Conservation (phyloP, 148 eudicot genomes). For the Silene conica region DNA sequence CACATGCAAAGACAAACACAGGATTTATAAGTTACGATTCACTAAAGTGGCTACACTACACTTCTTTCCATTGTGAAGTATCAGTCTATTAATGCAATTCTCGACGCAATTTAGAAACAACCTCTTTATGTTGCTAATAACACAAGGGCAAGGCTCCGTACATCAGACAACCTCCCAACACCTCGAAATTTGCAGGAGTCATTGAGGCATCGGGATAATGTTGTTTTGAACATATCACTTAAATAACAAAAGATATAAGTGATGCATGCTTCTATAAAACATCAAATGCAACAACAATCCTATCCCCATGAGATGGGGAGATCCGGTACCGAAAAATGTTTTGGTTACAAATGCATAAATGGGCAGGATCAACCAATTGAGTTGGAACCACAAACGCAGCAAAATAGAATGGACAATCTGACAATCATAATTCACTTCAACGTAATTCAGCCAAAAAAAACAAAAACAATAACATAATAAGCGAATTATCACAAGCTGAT, state of each 20-base stretch:
- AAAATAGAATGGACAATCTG: background rate
- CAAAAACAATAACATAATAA: background rate
- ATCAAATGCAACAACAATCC: background rate
- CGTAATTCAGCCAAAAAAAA: background rate
- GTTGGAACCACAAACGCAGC: background rate
- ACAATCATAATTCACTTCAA: background rate
- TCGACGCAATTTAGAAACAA: no score
- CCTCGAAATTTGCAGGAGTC: no score
- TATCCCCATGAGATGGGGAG: background rate
- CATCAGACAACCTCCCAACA: no score
- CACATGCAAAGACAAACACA: no score
- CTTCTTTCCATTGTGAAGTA: no score
- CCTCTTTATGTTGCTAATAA: no score
- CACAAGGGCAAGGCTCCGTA: no score
- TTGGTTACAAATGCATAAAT: background rate
- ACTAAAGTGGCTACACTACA: no score
- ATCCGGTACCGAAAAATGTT: background rate
- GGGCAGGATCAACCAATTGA: background rate
- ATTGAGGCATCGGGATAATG: no score
- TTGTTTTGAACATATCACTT: background rate
- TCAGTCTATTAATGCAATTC: no score
- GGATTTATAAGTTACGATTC: no score
- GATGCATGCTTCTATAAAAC: background rate
- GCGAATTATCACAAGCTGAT: background rate
- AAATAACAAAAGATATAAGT: background rate